Conservation (phyloP, 768 basidiomycete species). For the Kwoniella bestiolae region DNA sequence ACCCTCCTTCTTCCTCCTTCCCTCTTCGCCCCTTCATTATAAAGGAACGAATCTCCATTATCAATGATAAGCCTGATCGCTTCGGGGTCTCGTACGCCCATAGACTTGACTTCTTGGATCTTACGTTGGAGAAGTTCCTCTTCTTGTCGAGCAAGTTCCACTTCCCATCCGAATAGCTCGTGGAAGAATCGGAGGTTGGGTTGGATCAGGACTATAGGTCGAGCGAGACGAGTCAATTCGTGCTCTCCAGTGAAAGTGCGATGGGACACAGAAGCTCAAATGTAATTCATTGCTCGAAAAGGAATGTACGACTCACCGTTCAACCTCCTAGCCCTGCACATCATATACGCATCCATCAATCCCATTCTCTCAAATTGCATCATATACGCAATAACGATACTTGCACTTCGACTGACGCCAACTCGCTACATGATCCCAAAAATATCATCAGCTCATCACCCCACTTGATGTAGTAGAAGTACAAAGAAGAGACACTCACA, state of each 20-base stretch:
- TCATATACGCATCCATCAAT: conserved; percentile 89
- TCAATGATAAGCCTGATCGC: conserved; percentile 9
- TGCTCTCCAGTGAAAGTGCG: no score
- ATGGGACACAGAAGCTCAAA: no score
- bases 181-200: conserved; percentile 96
- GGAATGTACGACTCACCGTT: conserved; percentile 59
- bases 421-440: conserved; percentile 63
- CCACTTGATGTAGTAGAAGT: not conserved
- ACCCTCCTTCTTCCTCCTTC: conserved; percentile 31
- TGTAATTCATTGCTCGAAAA: no score
- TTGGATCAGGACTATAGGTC: conserved; percentile 73
- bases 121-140: conserved; percentile 19
- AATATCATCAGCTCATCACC: conserved; percentile 5
- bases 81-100: conserved; percentile 21
- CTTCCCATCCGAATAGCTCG: conserved; percentile 93
- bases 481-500: conserved; percentile 39
- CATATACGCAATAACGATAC: conserved; percentile 94
- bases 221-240: not conserved
- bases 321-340: conserved; percentile 85
- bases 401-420: conserved; percentile 94
- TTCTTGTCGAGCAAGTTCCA: conserved; percentile 68
- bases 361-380: conserved; percentile 87
- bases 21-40: not conserved
- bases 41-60: not conserved
- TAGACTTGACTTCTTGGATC: conserved; percentile 23